Conservation (phyloP, 257 asterid species). For the Ilex asprella region DNA sequence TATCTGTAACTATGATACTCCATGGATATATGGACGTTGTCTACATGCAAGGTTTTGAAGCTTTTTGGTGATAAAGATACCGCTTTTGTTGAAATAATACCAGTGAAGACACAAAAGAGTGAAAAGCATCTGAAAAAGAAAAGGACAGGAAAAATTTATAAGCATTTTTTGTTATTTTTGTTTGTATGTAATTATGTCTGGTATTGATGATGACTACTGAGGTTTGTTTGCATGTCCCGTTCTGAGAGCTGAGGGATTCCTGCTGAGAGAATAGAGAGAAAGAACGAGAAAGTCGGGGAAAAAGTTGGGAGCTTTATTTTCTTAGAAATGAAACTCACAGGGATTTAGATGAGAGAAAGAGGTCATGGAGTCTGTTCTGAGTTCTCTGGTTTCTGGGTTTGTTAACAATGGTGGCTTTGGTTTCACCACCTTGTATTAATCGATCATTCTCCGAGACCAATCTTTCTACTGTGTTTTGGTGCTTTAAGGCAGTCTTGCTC, state of each 20-base stretch:
- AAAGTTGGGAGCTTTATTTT: conserved; percentile 15
- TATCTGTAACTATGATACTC: not conserved
- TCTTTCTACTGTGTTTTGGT: not conserved
- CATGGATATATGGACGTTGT: conserved; percentile 26
- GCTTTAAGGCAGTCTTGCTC: not conserved
- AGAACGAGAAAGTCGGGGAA: conserved; percentile 39
- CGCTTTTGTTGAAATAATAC: conserved; percentile 35
- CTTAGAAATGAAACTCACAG: not conserved
- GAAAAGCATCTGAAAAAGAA: too few relatives aligned
- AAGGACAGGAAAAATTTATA: not conserved
- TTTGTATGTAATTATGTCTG: conserved; percentile 33
- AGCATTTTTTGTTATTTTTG: conserved; percentile 12
- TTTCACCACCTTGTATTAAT: not conserved
- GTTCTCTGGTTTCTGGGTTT: not conserved
- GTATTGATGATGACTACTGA: conserved; percentile 44
- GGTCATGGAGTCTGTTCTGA: not conserved
- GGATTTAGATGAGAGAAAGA: not conserved
- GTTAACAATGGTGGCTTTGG: not conserved
- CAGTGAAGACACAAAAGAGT: not conserved
- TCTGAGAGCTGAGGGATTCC: conserved; percentile 27
- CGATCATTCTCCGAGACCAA: not conserved
- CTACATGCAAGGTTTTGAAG: conserved; percentile 15
- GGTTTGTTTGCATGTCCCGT: conserved; percentile 40
- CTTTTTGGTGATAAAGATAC: conserved; percentile 25
- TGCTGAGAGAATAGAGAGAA: conserved; percentile 17